phyloP scores from a whole-genome alignment of 2,329 filamentous ascomycete genomes.

The Aspergillus quadricinctus region DNA sequence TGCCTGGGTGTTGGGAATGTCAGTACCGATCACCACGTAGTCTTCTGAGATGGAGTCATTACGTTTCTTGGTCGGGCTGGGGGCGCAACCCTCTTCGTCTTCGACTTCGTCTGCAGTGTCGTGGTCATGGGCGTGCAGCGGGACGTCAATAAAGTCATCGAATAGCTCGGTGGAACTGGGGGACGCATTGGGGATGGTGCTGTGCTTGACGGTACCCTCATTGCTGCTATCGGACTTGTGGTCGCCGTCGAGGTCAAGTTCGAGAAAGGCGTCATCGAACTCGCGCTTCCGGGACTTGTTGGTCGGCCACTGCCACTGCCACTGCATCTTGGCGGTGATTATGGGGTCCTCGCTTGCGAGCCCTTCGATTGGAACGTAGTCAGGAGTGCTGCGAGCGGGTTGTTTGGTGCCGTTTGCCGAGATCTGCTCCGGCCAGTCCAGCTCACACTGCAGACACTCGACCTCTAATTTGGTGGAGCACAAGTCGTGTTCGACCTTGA shows the following conservation, averaged over 20 bases:
- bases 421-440: slow-evolving; percentile 2
- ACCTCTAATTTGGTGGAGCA: not conserved
- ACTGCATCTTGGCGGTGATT: not conserved
- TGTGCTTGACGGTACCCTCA: slow-evolving; percentile 46
- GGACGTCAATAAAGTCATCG: not conserved
- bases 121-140: not conserved
- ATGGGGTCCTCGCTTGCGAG: not conserved
- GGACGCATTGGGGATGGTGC: not conserved
- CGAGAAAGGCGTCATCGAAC: not conserved
- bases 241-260: not conserved
- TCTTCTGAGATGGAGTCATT: not conserved
- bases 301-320: not conserved
- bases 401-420: not conserved
- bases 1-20: not conserved
- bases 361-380: not conserved
- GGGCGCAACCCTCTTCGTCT: not conserved
- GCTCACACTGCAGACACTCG: slow-evolving; percentile 12
- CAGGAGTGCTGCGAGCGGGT: not conserved
- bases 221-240: slow-evolving; percentile 26
- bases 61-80: not conserved
- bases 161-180: not conserved
- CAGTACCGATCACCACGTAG: not conserved
- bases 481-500: slow-evolving; percentile 11
- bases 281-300: not conserved
- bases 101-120: not conserved